Evolutionary conservation across 495 filamentous ascomycete species (phyloP), one percentile per base, ranked within the genome.

Genomic region (Amniculicola lignicola): DNA sequence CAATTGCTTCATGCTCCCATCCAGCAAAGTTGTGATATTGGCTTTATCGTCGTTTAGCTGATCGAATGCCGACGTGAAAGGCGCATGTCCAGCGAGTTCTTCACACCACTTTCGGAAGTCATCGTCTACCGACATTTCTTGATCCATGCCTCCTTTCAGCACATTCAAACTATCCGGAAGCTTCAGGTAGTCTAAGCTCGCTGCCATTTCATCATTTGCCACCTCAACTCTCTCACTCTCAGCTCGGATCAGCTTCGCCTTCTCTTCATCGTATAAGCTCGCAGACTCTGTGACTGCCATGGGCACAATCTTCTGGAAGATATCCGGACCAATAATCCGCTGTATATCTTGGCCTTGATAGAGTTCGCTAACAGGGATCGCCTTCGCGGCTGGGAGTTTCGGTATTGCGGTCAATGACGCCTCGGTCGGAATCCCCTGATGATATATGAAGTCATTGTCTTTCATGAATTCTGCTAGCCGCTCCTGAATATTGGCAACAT

Each of bases 371-470:
- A 98, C 93, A 0, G 94, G 90, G 46, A 97, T 97, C 14, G 94
- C 89, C 70, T 97, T 98, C n/a, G 94, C 92, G 1, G 94, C 93
- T 24, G 91, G 89, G 9, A 97, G 79, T 68, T 97, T 98, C 2
- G 91, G 82, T 45, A 98, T 86, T 14, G 85, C 76, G 6, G 86
- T 75, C 12, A 98, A 76, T 37, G 81, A 81, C 11, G 88, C 87
- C 69, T 96, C 92, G 14, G 81, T 84, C 0, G 93, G 92, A 15
- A 98, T 83, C 0, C 82, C 82, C 57, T 96, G 89, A 69, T 98
- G 93, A 63, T 97, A 98, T 63, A 98, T 96, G 67, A 92, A 96
- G 66, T 98, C 93, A 67, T 98, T 98, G 69, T 98, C 93, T 59
- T 96, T 96, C 52, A 79, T 77, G 56, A 89, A 77, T 50, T 87